Evolutionary conservation across 345 rosid species (phyloP).

Genomic region (Capsella bursapastoris): DNA sequence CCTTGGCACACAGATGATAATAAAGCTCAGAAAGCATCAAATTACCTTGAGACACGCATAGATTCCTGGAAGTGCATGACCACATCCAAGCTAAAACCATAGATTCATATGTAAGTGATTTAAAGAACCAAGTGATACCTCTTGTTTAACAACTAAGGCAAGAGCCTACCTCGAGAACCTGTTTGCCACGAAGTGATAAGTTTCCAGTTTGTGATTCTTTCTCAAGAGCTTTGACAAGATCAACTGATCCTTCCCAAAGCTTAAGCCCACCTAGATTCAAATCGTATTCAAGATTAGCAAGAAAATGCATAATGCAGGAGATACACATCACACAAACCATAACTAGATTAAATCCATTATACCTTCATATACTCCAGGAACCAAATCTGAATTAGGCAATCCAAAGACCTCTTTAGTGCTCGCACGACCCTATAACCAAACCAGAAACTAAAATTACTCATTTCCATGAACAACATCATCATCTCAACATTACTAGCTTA

Average conservation of each 20-base stretch:
- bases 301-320: background rate
- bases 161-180: constrained; percentile 78
- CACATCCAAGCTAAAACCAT: constrained; percentile 89
- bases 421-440: constrained; percentile 70
- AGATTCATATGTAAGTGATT: background rate
- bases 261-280: constrained; percentile 76
- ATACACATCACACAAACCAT: background rate
- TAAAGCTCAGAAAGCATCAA: constrained; percentile 18
- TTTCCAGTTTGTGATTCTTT: constrained; percentile 57
- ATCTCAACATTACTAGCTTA: background rate
- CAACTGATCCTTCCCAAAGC: constrained; percentile 97
- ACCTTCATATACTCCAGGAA: constrained; percentile 98
- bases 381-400: constrained; percentile 84
- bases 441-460: constrained; percentile 15
- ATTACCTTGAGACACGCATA: constrained; percentile 80
- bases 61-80: constrained; percentile 91
- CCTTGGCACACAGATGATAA: background rate
- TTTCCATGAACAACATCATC: constrained; percentile 16
- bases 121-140: background rate
- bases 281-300: background rate
- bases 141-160: background rate
- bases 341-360: background rate
- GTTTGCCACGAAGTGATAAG: constrained; percentile 63
- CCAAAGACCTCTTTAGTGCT: constrained; percentile 85
- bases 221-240: constrained; percentile 80